A percentile compares a stretch with the other conserved stretches of the same genome.
Evolutionary conservation across 1,284 basidiomycete genomes (phyloP).

Genomic region (Caloboletus firmus): DNA sequence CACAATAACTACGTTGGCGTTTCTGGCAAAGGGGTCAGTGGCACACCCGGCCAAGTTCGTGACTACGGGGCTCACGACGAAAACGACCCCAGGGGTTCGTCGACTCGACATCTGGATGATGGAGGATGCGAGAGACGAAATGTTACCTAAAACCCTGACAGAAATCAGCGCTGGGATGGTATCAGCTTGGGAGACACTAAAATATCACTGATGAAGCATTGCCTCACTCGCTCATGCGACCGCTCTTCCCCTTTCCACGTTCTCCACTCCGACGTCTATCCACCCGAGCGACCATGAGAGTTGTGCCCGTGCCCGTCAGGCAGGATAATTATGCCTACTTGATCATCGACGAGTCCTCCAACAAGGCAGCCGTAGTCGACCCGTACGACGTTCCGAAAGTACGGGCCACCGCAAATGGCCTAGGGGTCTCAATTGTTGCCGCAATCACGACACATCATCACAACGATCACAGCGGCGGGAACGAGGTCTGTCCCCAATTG

Average conservation of each 20-base stretch:
- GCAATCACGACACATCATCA: conserved; percentile 90
- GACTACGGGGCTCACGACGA: conserved; percentile 4
- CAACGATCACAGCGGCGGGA: conserved; percentile 88
- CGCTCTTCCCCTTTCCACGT: conserved; percentile 27
- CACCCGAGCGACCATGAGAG: conserved; percentile 53
- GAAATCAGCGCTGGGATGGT: conserved; percentile 6
- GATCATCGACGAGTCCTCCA: conserved; percentile 70
- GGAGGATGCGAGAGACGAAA: neutral
- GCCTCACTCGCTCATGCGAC: conserved; percentile 20
- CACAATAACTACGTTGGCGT: neutral
- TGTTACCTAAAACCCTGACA: neutral
- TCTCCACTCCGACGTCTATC: neutral
- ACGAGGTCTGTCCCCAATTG: conserved; percentile 49
- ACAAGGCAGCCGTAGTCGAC: conserved; percentile 77
- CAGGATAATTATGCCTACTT: conserved; percentile 91
- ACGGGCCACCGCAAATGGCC: conserved; percentile 59
- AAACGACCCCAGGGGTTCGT: neutral
- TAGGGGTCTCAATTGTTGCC: conserved; percentile 72
- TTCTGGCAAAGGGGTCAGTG: conserved; percentile 9
- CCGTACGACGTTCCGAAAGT: conserved; percentile 84
- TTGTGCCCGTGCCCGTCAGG: conserved; percentile 75
- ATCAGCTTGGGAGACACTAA: conserved; percentile 3
- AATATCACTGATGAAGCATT: conserved; percentile 23
- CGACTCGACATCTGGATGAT: conserved; percentile 5
- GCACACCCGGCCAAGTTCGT: neutral